Percentiles rank a stretch among this genome's conserved stretches.
Conservation (phyloP, 2,329 filamentous ascomycete species). For the Alternaria gansuensis region DNA sequence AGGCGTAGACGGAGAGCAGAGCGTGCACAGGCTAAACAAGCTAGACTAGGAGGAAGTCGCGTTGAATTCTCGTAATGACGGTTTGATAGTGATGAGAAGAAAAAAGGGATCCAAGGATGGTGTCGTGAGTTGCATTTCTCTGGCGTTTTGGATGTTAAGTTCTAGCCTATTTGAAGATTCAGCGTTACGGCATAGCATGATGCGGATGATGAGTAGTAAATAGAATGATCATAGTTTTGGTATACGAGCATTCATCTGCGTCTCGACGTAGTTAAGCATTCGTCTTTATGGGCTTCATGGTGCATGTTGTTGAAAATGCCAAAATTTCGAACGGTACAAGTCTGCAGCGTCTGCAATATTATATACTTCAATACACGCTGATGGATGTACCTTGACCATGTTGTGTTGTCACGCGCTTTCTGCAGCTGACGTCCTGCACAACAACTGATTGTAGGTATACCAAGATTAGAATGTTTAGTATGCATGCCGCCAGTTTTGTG, state of each 20-base stretch:
- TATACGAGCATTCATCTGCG: neutral
- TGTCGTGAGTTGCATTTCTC: constrained; percentile 9
- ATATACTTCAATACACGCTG: too few species aligned
- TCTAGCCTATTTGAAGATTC: neutral
- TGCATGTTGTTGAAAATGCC: neutral
- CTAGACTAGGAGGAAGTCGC: constrained; percentile 47
- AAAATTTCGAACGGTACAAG: too few species aligned
- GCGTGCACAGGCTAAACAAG: constrained; percentile 51
- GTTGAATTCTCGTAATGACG: constrained; percentile 53
- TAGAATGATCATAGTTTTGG: constrained; percentile 6
- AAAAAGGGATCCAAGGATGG: neutral
- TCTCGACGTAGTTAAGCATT: neutral
- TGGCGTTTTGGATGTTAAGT: constrained; percentile 10
- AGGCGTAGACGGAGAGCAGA: constrained; percentile 52
- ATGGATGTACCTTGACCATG: neutral
- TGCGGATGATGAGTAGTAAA: neutral
- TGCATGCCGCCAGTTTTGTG: too few species aligned
- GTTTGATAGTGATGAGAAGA: constrained; percentile 2
- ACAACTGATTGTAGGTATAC: neutral
- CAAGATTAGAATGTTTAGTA: too few species aligned
- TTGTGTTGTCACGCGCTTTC: neutral
- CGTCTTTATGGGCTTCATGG: neutral
- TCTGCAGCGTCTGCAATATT: too few species aligned
- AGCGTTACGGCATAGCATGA: neutral
- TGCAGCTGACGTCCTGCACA: too few species aligned